Evolutionary conservation across 2,329 filamentous ascomycete genomes (phyloP).

Genomic region (Fusarium subtropicale): DNA sequence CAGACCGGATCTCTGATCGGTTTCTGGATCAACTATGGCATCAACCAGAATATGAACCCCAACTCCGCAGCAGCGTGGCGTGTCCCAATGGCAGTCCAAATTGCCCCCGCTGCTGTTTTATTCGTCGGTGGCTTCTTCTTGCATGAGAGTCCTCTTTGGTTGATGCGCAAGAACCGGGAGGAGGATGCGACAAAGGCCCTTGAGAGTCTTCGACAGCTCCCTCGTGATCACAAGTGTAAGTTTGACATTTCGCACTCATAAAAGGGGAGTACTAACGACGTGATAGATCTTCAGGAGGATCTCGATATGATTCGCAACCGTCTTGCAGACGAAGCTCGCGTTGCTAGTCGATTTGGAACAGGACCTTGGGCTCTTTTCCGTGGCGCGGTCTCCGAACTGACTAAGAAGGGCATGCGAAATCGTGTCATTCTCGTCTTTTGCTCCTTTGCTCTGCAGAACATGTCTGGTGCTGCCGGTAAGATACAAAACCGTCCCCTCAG

Average conservation of each 20-base stretch:
- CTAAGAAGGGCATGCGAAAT: constrained; percentile 56
- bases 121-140: constrained; percentile 59
- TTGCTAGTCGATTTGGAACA: constrained; percentile 50
- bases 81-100: constrained; percentile 61
- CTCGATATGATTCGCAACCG: constrained; percentile 58
- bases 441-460: constrained; percentile 55
- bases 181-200: constrained; percentile 51
- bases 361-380: constrained; percentile 52
- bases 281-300: constrained; percentile 59
- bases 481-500: not conserved
- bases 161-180: constrained; percentile 51
- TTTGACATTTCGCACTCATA: accelerated
- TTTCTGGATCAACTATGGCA: constrained; percentile 63
- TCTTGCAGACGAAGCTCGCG: constrained; percentile 50
- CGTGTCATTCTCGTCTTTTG: constrained; percentile 54
- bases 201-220: constrained; percentile 58
- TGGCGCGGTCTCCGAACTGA: constrained; percentile 52
- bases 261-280: constrained; percentile 5
- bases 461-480: constrained; percentile 55
- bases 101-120: constrained; percentile 59
- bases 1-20: constrained; percentile 65
- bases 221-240: constrained; percentile 52
- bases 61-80: constrained; percentile 56
- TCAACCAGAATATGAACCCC: constrained; percentile 54
- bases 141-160: constrained; percentile 57